phyloP scores from a whole-genome alignment of 2,329 filamentous ascomycete genomes.

The Orbilia ellipsospora region DNA sequence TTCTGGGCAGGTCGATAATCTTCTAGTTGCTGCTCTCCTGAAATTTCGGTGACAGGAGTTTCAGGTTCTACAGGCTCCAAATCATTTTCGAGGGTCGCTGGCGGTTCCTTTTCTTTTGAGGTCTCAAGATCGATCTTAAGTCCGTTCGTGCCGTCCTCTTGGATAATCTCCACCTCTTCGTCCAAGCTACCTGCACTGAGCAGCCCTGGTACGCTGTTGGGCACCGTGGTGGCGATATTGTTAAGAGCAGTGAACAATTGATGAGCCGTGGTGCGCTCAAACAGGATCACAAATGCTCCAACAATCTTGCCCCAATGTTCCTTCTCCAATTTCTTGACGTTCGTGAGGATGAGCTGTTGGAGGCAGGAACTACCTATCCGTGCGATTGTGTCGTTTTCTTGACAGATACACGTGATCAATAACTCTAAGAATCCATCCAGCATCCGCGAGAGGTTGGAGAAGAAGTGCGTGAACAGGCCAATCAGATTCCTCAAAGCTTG shows the following conservation, averaged over 20 bases:
- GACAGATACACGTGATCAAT: conserved; percentile 93
- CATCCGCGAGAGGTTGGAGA: conserved; percentile 96
- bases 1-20: conserved; percentile 83
- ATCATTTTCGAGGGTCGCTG: conserved; percentile 57
- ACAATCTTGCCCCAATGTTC: conserved; percentile 96
- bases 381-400: conserved; percentile 98
- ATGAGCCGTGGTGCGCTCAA: conserved; percentile 91
- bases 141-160: conserved; percentile 67
- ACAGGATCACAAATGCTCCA: conserved; percentile 93
- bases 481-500: conserved; percentile 99
- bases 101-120: conserved; percentile 58
- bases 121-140: conserved; percentile 69
- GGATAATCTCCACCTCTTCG: conserved; percentile 42
- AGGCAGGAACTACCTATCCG: conserved; percentile 98
- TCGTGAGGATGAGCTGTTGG: conserved; percentile 95
- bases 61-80: not conserved
- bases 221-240: conserved; percentile 63
- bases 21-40: conserved; percentile 69
- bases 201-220: conserved; percentile 62
- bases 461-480: conserved; percentile 97
- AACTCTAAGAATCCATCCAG: conserved; percentile 96
- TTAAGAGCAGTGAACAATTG: conserved; percentile 85
- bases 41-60: not conserved
- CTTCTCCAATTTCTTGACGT: conserved; percentile 87
- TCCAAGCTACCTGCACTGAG: conserved; percentile 19